A percentile compares a stretch with the other conserved stretches of the same genome.
Evolutionary conservation across 108 stramenopile species (phyloP).

Genomic region (Nannochloropsis gaditana): DNA sequence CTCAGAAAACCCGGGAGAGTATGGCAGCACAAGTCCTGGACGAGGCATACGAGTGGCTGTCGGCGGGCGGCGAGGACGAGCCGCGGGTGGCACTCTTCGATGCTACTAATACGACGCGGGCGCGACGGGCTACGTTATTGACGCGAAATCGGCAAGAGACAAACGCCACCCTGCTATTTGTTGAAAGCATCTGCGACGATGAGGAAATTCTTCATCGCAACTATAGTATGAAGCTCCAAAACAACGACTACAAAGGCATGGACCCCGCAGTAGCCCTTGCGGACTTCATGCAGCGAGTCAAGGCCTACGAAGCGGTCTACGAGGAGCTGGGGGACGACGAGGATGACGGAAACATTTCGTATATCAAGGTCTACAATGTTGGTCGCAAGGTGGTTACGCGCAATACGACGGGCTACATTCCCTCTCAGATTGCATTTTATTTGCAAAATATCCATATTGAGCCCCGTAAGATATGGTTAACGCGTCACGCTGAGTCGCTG

Average conservation of each 20-base stretch:
- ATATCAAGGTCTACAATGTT: conserved; percentile 66
- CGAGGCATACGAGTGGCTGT: conserved; percentile 56
- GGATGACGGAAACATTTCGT: conserved; percentile 56
- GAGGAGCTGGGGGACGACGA: conserved; percentile 86
- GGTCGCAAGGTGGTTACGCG: conserved; percentile 56
- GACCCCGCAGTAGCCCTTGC: conserved; percentile 54
- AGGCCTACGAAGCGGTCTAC: conserved; percentile 82
- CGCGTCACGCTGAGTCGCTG: conserved; percentile 43
- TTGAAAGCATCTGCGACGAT: conserved; percentile 92
- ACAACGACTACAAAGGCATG: conserved; percentile 53
- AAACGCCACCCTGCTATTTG: conserved; percentile 70
- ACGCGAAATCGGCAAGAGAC: conserved; percentile 57
- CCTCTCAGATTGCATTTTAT: conserved; percentile 44
- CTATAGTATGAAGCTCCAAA: conserved; percentile 55
- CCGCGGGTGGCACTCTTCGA: conserved; percentile 79
- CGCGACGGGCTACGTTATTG: conserved; percentile 67
- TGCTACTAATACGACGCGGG: conserved; percentile 88
- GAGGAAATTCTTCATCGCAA: conserved; percentile 45
- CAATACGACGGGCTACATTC: conserved; percentile 51
- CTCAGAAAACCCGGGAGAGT: conserved; percentile 33
- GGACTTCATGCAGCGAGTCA: conserved; percentile 72
- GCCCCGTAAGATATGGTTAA: conserved; percentile 52
- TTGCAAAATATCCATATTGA: conserved; percentile 55
- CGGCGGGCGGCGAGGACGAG: conserved; percentile 33
- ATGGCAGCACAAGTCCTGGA: conserved; percentile 29